phyloP scores from a whole-genome alignment of 805 yeast genomes.

The Kazachstania bromeliacearum region DNA sequence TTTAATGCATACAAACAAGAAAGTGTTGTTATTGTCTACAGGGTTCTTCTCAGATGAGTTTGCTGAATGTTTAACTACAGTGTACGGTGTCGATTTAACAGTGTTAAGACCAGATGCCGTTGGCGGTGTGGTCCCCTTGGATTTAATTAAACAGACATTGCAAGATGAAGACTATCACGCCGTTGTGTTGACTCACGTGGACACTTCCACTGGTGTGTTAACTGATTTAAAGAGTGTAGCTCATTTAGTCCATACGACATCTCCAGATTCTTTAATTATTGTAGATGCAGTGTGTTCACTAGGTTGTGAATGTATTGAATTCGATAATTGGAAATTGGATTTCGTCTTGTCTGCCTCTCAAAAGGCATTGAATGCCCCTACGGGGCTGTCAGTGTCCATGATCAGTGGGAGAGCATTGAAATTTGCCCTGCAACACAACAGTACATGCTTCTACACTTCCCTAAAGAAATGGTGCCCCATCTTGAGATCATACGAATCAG shows the following conservation, averaged over 20 bases:
- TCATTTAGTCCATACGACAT: conserved; percentile 44
- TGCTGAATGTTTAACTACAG: conserved; percentile 57
- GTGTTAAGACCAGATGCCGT: conserved; percentile 48
- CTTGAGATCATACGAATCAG: conserved; percentile 76
- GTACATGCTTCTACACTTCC: conserved; percentile 41
- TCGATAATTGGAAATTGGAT: conserved; percentile 86
- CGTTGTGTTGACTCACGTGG: conserved; percentile 88
- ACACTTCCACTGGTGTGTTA: conserved; percentile 92
- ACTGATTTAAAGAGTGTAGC: conserved; percentile 59
- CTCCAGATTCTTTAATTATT: conserved; percentile 74
- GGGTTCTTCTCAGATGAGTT: conserved; percentile 84
- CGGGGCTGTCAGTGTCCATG: conserved; percentile 75
- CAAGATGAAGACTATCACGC: conserved; percentile 45
- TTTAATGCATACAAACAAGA: conserved; percentile 51
- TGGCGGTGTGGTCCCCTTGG: conserved; percentile 60
- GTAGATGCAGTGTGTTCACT: conserved; percentile 96
- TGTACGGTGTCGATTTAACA: conserved; percentile 63
- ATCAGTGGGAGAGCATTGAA: conserved; percentile 67
- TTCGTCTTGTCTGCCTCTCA: conserved; percentile 87
- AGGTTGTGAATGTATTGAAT: conserved; percentile 78
- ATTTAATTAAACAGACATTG: conserved; percentile 47
- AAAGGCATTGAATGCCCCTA: conserved; percentile 90
- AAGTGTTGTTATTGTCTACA: conserved; percentile 73
- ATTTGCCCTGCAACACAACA: conserved; percentile 39
- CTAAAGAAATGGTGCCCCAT: conserved; percentile 82